Evolutionary conservation across 2,329 filamentous ascomycete genomes (phyloP).

Genomic region (Cryphonectria parasitica): DNA sequence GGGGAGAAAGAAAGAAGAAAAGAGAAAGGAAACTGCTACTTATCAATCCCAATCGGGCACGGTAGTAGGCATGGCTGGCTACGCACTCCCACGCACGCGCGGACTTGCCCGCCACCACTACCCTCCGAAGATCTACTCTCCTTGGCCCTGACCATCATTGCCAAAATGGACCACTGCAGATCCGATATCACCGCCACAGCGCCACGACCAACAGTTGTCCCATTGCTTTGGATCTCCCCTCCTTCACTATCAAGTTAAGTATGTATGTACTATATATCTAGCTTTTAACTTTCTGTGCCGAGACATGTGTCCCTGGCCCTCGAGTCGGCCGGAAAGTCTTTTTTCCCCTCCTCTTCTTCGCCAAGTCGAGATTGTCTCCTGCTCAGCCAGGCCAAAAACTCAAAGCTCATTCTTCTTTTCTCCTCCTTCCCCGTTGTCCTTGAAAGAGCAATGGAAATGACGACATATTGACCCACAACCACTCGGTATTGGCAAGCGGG

Average conservation of each 20-base stretch:
- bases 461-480: slow-evolving; percentile 9
- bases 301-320: too few species aligned
- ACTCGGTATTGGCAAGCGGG: background rate
- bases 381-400: background rate
- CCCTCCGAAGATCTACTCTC: background rate
- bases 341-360: background rate
- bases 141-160: slow-evolving; percentile 16
- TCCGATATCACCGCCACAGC: background rate
- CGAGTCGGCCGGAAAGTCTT: background rate
- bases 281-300: too few species aligned
- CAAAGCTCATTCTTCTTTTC: too few species aligned
- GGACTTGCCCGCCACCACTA: background rate
- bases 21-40: background rate
- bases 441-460: background rate
- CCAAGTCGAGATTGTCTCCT: background rate
- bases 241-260: background rate
- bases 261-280: background rate
- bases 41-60: background rate
- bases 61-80: background rate
- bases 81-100: background rate
- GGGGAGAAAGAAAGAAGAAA: background rate
- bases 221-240: background rate
- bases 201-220: background rate
- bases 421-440: background rate
- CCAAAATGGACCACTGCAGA: slow-evolving; percentile 3